Evolutionary conservation across 306 rosid species (phyloP), one percentile per base, ranked within the genome.

Genomic region (Quillaja saponaria): DNA sequence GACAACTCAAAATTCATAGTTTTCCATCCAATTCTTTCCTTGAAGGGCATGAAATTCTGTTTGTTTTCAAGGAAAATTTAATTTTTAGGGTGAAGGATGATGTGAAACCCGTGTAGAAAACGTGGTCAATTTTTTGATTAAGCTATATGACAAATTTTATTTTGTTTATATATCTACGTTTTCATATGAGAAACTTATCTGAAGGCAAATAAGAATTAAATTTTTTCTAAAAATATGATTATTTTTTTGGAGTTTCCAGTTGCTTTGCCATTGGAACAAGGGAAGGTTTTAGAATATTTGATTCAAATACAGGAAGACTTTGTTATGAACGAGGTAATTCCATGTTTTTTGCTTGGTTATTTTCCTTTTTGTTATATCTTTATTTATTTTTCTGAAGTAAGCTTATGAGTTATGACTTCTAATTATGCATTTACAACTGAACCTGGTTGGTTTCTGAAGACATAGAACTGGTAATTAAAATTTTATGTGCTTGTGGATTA

Each of bases 281-380:
- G 56, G 84, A 88, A 57, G 96, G 98, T 31, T 80, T 91, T 78
- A 87, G 79, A 79, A 80, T 91, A 25, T 88, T 84, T 69, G 92
- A 91, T 51, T 80, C 92, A 13, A 73, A 71, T 46, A 76, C 91
- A 0, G 98, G 98, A 50, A 77, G 79, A 18, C 96, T 88, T 49
- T 88, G 85, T 60, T 91, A 84, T 34, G 83, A 91, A 70, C 78
- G 82, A 79, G 82, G 97, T 77, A 33, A 75, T 54, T 69, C n/a
- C n/a, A n/a, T n/a, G n/a, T n/a, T n/a, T n/a, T n/a, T n/a, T n/a
- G n/a, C n/a, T n/a, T n/a, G n/a, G n/a, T n/a, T n/a, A n/a, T n/a
- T n/a, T n/a, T n/a, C n/a, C n/a, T n/a, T n/a, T n/a, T n/a, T n/a
- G n/a, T 50, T 60, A 34, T 21, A 12, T 7, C 10, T 47, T 41